A percentile compares a stretch with the other conserved stretches of the same genome.
Conservation (phyloP, 495 filamentous ascomycete genomes). For the Aspergillus leporis region DNA sequence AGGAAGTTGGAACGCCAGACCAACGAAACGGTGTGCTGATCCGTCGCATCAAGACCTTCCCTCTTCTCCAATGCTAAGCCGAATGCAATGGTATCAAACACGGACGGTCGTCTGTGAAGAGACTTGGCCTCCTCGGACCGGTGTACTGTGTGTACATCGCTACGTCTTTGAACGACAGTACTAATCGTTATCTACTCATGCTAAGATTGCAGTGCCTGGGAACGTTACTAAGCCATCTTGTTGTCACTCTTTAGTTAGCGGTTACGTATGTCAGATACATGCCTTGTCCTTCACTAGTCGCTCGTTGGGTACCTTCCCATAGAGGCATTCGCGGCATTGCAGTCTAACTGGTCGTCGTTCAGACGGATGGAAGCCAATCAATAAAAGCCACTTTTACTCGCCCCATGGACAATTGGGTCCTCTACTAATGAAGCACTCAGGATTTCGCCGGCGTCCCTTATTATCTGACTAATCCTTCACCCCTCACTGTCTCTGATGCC, state of each 20-base stretch:
- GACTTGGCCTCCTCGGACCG: background rate
- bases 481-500: conserved; percentile 1
- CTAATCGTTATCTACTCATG: background rate
- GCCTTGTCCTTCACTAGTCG: background rate
- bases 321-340: background rate
- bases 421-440: background rate
- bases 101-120: background rate
- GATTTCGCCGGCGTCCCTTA: background rate
- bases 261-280: background rate
- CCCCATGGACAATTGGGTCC: conserved; percentile 1
- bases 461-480: background rate
- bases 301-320: background rate
- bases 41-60: conserved; percentile 1
- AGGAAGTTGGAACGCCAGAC: background rate
- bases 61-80: background rate
- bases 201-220: background rate
- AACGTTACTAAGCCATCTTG: background rate
- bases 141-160: background rate
- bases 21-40: conserved; percentile 5
- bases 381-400: background rate
- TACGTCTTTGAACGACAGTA: background rate
- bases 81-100: background rate
- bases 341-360: conserved; percentile 2
- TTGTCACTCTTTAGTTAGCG: background rate
- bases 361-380: background rate